Conservation (phyloP, 768 basidiomycete species). For the Cyclocybe cylindracea region DNA sequence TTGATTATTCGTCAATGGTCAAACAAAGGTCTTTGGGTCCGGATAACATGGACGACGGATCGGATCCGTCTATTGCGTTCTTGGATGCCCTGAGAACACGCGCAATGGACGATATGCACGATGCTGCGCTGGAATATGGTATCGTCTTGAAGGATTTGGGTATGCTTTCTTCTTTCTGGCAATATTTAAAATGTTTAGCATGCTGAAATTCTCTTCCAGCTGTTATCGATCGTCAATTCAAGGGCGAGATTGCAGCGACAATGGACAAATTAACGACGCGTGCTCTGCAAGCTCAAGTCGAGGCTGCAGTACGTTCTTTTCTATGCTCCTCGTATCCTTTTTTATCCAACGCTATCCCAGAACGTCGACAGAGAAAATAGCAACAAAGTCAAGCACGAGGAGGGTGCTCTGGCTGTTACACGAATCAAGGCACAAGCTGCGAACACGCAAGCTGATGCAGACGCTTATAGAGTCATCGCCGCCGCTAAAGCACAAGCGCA, state of each 20-base stretch:
- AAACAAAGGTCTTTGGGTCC: constrained; percentile 81
- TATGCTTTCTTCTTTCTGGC: constrained; percentile 23
- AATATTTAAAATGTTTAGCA: not conserved
- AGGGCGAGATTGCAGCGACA: constrained; percentile 82
- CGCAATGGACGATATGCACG: constrained; percentile 86
- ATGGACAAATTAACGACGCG: constrained; percentile 85
- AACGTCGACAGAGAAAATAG: constrained; percentile 87
- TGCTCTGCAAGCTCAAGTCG: constrained; percentile 84
- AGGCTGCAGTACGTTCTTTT: constrained; percentile 63
- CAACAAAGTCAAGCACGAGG: constrained; percentile 85
- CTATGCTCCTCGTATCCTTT: not conserved
- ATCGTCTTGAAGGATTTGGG: constrained; percentile 81
- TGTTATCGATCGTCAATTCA: constrained; percentile 87
- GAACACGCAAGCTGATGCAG: constrained; percentile 69
- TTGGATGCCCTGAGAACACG: constrained; percentile 79
- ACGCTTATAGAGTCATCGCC: constrained; percentile 74
- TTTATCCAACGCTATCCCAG: constrained; percentile 30
- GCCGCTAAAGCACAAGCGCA: constrained; percentile 74
- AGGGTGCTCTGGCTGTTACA: constrained; percentile 76
- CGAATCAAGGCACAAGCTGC: constrained; percentile 71
- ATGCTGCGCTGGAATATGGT: constrained; percentile 81
- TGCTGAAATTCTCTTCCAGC: constrained; percentile 37
- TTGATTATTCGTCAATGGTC: constrained; percentile 57
- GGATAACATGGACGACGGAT: constrained; percentile 71
- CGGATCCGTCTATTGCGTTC: constrained; percentile 73